Percentiles rank a stretch among this genome's conserved stretches.
Conservation (phyloP, 108 stramenopile genomes). For the Stephanodiscus minutulus region DNA sequence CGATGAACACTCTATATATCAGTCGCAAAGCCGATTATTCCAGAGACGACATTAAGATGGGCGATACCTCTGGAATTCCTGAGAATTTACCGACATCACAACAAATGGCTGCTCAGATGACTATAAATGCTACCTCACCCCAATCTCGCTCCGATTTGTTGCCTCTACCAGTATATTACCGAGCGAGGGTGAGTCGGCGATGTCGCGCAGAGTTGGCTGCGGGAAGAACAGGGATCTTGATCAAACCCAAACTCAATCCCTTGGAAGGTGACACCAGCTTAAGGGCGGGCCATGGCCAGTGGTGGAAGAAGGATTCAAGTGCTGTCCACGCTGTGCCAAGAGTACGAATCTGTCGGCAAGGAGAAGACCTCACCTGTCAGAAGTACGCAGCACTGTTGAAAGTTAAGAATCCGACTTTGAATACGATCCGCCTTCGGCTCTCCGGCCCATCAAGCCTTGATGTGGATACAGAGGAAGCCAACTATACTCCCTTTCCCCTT, state of each 20-base stretch:
- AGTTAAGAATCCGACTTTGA: slow-evolving; percentile 80
- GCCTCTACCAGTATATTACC: slow-evolving; percentile 71
- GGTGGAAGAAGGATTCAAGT: slow-evolving; percentile 80
- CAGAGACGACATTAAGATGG: not conserved
- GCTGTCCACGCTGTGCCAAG: slow-evolving; percentile 79
- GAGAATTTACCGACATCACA: slow-evolving; percentile 20
- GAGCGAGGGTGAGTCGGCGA: slow-evolving; percentile 66
- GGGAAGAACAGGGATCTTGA: slow-evolving; percentile 82
- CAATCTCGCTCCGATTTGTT: slow-evolving; percentile 43
- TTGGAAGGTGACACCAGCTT: slow-evolving; percentile 87
- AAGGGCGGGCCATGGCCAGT: slow-evolving; percentile 79
- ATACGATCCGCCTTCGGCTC: slow-evolving; percentile 64
- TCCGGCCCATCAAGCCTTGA: slow-evolving; percentile 7
- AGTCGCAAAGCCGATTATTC: not conserved
- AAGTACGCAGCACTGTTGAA: slow-evolving; percentile 58
- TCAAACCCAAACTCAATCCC: slow-evolving; percentile 90
- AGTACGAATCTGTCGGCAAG: slow-evolving; percentile 49
- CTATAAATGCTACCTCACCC: slow-evolving; percentile 26
- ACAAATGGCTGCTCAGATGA: slow-evolving; percentile 47
- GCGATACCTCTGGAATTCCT: not conserved
- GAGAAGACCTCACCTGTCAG: slow-evolving; percentile 23
- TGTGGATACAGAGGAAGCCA: not conserved
- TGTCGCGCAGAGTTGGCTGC: slow-evolving; percentile 76
- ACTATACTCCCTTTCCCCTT: not conserved
- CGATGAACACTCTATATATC: slow-evolving; percentile 10